Evolutionary conservation across 208 protist genomes (phyloP).

Genomic region (Leishmania aethiopica): DNA sequence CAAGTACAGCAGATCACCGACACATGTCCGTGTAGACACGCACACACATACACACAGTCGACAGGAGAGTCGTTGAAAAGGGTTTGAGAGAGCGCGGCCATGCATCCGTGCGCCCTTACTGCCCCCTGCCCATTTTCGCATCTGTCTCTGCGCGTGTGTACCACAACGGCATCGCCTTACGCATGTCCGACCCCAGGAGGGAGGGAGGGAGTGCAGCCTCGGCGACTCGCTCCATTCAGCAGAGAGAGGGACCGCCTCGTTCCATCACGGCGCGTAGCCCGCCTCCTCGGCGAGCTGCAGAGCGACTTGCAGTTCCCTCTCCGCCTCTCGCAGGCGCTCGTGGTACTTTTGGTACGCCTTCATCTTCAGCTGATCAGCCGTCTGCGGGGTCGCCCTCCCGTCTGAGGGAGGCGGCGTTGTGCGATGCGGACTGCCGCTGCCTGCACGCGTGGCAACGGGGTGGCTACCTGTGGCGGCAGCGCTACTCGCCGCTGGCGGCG

Average conservation of each 20-base stretch:
- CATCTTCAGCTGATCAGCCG: constrained; percentile 27
- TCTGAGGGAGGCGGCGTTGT: background rate
- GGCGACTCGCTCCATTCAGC: background rate
- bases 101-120: background rate
- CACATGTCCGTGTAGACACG: background rate
- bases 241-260: background rate
- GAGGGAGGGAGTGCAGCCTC: background rate
- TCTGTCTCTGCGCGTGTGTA: background rate
- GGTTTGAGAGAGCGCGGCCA: background rate
- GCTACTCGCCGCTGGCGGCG: background rate
- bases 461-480: background rate
- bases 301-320: constrained; percentile 24
- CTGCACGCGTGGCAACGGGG: background rate
- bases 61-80: background rate
- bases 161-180: background rate
- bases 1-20: background rate
- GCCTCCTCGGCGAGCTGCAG: constrained; percentile 21
- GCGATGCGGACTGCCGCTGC: background rate
- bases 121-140: background rate
- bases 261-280: constrained; percentile 1
- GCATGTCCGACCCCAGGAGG: background rate
- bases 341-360: constrained; percentile 35
- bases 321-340: constrained; percentile 25
- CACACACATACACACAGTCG: background rate
- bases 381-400: background rate